Evolutionary conservation across 805 yeast species (phyloP).

Genomic region (Huiozyma naganishii): DNA sequence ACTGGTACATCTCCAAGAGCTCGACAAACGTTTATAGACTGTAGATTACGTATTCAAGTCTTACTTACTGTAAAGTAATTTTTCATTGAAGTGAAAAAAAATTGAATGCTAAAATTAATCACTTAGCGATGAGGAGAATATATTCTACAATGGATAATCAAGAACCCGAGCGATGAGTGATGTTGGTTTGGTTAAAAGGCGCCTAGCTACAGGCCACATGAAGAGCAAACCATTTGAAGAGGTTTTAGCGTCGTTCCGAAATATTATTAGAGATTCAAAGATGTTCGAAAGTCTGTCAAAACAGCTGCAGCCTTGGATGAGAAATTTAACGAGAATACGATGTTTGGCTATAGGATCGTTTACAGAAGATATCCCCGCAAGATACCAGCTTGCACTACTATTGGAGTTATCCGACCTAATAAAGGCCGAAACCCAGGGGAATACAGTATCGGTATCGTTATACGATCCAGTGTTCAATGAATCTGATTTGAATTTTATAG

Average conservation of each 20-base stretch:
- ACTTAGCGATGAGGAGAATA: too few species aligned
- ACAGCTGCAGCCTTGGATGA: constrained; percentile 6
- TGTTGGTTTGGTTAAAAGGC: too few species aligned
- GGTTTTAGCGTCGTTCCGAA: constrained; percentile 11
- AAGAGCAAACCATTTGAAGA: constrained; percentile 2
- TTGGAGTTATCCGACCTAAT: constrained; percentile 28
- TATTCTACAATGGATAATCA: too few species aligned
- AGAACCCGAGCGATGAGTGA: too few species aligned
- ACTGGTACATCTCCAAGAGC: too few species aligned
- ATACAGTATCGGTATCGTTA: constrained; percentile 30
- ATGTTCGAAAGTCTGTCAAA: constrained; percentile 22
- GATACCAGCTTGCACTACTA: constrained; percentile 56
- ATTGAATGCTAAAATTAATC: too few species aligned
- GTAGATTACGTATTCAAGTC: too few species aligned
- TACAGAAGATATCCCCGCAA: constrained; percentile 43
- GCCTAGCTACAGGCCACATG: background rate
- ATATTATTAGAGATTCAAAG: constrained; percentile 16
- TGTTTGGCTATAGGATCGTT: constrained; percentile 71
- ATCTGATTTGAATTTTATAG: constrained; percentile 33
- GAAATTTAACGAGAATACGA: constrained; percentile 31
- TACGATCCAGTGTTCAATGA: constrained; percentile 57
- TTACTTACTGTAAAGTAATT: too few species aligned
- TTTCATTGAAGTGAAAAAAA: too few species aligned
- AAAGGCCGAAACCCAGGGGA: background rate
- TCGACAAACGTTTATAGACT: too few species aligned